Conservation (phyloP, 108 stramenopile species). For the Bacterosira constricta region DNA sequence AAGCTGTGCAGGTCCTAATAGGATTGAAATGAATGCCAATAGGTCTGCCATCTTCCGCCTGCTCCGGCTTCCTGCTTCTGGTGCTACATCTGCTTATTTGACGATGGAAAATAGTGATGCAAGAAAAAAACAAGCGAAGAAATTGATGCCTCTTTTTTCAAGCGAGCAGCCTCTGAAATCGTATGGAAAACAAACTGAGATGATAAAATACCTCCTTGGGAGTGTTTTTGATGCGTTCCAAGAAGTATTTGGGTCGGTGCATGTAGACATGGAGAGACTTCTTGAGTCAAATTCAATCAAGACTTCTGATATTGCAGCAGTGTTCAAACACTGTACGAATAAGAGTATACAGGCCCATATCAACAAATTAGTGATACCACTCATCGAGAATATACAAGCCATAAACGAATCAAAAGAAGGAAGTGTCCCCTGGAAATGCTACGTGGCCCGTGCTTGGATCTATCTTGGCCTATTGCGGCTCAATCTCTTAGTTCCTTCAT, state of each 20-base stretch:
- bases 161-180: background rate
- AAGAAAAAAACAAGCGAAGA: constrained; percentile 60
- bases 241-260: constrained; percentile 16
- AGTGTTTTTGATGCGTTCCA: constrained; percentile 32
- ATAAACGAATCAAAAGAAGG: constrained; percentile 35
- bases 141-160: constrained; percentile 53
- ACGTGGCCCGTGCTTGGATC: constrained; percentile 61
- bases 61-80: constrained; percentile 29
- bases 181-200: constrained; percentile 5
- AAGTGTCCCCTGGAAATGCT: constrained; percentile 18
- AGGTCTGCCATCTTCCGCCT: constrained; percentile 38
- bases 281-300: constrained; percentile 9
- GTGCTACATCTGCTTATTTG: constrained; percentile 31
- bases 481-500: constrained; percentile 74
- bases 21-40: constrained; percentile 29
- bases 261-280: constrained; percentile 6
- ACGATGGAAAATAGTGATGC: constrained; percentile 79
- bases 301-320: constrained; percentile 9
- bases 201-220: constrained; percentile 37
- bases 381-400: constrained; percentile 46
- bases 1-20: constrained; percentile 43
- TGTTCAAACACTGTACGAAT: constrained; percentile 31
- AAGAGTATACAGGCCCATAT: constrained; percentile 19
- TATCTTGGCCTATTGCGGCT: constrained; percentile 80
- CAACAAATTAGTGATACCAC: constrained; percentile 42